Base-by-base conservation (phyloP, 345 rosid genomes). In the Cardamine occulta region DNA sequence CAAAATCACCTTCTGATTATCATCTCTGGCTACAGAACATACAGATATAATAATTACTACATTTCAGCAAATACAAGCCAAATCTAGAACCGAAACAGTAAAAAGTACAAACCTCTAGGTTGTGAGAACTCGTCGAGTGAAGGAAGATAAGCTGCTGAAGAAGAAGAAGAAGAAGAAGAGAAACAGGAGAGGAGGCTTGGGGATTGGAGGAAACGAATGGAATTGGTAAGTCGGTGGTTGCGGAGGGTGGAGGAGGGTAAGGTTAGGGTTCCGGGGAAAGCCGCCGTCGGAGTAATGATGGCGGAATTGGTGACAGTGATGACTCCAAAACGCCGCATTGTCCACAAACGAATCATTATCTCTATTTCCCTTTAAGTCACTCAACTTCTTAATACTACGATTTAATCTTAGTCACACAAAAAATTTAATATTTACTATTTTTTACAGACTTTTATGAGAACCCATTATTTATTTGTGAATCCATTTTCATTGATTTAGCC, bases 1-100 rank as follows among this genome's bases (percentile, higher is more conserved):
- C 63, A 91, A 86, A 51, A 88, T 73, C 75, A 81, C 82, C 81
- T 85, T 91, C 19, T 83, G 73, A 5, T 56, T 66, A 63, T 73
- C 79, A 24, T 68, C 63, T 68, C 63, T 73, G 13, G 0, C 24
- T 13, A 72, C 67, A 39, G 53, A 65, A 37, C 62, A 76, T 6
- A 40, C 7, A 67, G 12, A 59, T 23, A 42, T 1, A 45, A 56
- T 29, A 54, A 8, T 7, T 28, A 15, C 18, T 1, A 48, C 51
- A 61, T 63, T 62, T 35, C 44, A 61, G 34, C 5, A 42, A 26
- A 17, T 17, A 1, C 5, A 10, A 28, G 1, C 3, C 35, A 29
- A 40, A 32, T 42, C 14, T 18, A 24, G 24, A 44, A 2, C 1
- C 0, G 13, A 63, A 63, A 6, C 13, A 17, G 3, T n/a, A 15